These are phyloP conservation scores for Lichtheimia hyalospora DNA, from an alignment of 371 early-diverging fungal genomes.

Conservation along the genomic window DNA sequence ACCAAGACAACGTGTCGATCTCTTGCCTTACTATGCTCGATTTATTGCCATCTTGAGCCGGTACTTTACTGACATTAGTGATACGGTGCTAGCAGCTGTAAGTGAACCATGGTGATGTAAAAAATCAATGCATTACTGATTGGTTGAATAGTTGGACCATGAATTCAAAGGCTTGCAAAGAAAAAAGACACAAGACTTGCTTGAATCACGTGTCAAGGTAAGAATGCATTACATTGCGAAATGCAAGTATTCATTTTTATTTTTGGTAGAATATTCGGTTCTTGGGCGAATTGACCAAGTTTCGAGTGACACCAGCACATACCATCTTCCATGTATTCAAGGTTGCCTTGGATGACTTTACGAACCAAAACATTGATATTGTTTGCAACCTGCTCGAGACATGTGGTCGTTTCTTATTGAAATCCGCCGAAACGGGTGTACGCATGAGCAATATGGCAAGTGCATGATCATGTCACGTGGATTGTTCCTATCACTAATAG, in stretches of 20 bases:
- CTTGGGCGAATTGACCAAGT: slow-evolving; percentile 91
- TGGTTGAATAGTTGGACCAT: slow-evolving; percentile 58
- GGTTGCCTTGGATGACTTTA: slow-evolving; percentile 81
- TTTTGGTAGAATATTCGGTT: slow-evolving; percentile 72
- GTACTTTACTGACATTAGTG: slow-evolving; percentile 86
- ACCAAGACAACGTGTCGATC: slow-evolving; percentile 78
- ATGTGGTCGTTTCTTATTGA: slow-evolving; percentile 87
- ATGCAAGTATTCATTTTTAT: not conserved
- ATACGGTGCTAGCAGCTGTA: slow-evolving; percentile 64
- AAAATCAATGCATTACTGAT: not conserved
- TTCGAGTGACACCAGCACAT: slow-evolving; percentile 80
- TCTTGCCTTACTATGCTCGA: slow-evolving; percentile 90
- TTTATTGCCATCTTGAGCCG: slow-evolving; percentile 85
- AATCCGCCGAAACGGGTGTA: slow-evolving; percentile 69
- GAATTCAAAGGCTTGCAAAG: slow-evolving; percentile 73
- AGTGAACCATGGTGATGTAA: not conserved
- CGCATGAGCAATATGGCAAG: slow-evolving; percentile 66
- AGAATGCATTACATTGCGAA: not conserved
- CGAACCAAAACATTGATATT: slow-evolving; percentile 81
- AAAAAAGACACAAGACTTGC: slow-evolving; percentile 67
- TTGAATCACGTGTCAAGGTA: slow-evolving; percentile 77
- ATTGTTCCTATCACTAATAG: not conserved
- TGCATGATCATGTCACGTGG: not conserved
- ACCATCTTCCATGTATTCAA: slow-evolving; percentile 84
- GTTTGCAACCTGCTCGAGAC: slow-evolving; percentile 83